Percentiles rank a stretch among this genome's conserved stretches.
phyloP scores from a whole-genome alignment of 2,329 filamentous ascomycete genomes.

The Penicillium sp. region DNA sequence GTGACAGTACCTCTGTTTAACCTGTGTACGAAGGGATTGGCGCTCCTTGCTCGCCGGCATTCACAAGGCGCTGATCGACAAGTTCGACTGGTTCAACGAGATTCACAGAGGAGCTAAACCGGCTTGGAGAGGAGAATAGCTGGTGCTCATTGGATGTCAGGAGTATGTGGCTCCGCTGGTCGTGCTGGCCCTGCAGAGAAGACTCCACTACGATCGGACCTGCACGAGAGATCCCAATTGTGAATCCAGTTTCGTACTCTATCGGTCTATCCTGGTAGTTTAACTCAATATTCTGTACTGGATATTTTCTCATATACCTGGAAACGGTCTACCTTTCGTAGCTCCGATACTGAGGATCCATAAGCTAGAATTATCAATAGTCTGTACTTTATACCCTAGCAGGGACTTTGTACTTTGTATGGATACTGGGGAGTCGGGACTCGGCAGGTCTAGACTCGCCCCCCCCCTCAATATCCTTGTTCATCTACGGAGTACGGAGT shows the following conservation, averaged over 20 bases:
- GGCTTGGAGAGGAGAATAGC: not conserved
- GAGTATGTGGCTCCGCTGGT: not conserved
- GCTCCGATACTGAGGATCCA: not conserved
- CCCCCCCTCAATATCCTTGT: no score
- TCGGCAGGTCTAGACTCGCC: not conserved
- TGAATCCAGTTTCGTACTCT: no score
- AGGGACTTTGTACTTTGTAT: not conserved
- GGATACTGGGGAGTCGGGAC: not conserved
- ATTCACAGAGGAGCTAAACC: not conserved
- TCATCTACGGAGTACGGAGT: no score
- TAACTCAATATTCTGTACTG: not conserved
- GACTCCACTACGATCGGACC: not conserved
- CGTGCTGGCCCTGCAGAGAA: not conserved
- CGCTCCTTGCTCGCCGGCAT: constrained; percentile 11
- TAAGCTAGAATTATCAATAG: not conserved
- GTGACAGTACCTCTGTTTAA: constrained; percentile 23
- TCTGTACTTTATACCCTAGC: not conserved
- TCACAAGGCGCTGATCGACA: constrained; percentile 5
- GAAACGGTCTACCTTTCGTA: not conserved
- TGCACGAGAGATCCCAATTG: not conserved
- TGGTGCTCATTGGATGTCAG: not conserved
- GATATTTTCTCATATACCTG: not conserved
- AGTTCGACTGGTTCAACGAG: not conserved
- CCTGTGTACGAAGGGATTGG: constrained; percentile 9
- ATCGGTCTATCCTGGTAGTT: no score